Percentiles rank a stretch among this genome's conserved stretches.
These are phyloP conservation scores for Yamadazyma kanchanaburiensis DNA, from an alignment of 1,139 yeast genomes.

Conservation along the genomic window DNA sequence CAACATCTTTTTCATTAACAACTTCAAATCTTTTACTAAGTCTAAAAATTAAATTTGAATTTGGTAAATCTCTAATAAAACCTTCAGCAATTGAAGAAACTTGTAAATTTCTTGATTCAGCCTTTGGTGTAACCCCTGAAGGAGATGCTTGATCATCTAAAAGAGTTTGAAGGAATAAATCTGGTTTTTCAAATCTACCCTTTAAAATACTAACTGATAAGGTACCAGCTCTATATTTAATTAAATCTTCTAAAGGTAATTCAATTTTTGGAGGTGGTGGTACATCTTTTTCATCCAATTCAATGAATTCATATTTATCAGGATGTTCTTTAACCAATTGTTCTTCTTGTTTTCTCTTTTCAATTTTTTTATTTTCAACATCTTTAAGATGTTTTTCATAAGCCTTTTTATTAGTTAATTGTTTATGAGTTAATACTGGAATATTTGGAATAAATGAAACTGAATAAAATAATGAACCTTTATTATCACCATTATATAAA, in stretches of 20 bases:
- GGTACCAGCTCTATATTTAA: constrained; percentile 60
- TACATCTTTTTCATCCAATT: constrained; percentile 45
- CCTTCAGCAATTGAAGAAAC: constrained; percentile 49
- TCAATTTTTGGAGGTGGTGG: constrained; percentile 44
- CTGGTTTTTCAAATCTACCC: constrained; percentile 48
- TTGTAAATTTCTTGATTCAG: constrained; percentile 37
- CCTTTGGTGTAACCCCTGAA: constrained; percentile 47
- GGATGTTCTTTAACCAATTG: constrained; percentile 56
- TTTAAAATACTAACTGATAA: constrained; percentile 49
- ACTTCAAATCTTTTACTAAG: constrained; percentile 50
- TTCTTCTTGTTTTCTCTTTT: constrained; percentile 37
- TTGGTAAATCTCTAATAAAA: constrained; percentile 66
- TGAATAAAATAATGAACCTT: constrained; percentile 54
- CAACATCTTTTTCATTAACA: constrained; percentile 43
- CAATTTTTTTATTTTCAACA: constrained; percentile 33
- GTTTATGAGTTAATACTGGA: constrained; percentile 59
- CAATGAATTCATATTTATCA: constrained; percentile 62
- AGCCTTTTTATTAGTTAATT: constrained; percentile 38
- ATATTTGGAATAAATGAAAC: constrained; percentile 62
- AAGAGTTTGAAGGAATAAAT: constrained; percentile 52
- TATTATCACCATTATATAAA: constrained; percentile 37
- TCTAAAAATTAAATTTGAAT: constrained; percentile 57
- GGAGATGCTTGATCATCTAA: constrained; percentile 67
- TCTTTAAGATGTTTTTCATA: constrained; percentile 27
- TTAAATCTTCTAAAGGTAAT: constrained; percentile 50